phyloP scores from a whole-genome alignment of 164 flowering plant species.

The Stephania cephalantha region DNA sequence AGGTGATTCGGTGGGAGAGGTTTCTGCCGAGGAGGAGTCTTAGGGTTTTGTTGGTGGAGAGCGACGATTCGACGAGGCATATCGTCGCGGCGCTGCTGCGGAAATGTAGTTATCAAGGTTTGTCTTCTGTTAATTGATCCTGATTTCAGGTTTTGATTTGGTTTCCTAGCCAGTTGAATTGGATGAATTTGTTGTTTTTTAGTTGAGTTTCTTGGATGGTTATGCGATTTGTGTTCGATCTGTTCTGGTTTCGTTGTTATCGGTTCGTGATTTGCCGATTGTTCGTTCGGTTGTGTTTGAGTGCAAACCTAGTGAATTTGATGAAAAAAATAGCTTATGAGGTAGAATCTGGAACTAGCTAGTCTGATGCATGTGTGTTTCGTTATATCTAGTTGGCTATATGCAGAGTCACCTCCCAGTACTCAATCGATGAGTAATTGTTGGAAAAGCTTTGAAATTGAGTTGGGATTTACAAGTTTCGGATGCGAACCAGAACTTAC shows the following conservation, averaged over 20 bases:
- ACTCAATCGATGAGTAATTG: not conserved
- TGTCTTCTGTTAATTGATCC: no score
- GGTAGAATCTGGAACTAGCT: not conserved
- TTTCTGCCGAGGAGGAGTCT: slow-evolving; percentile 54
- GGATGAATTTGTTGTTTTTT: not conserved
- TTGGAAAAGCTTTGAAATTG: not conserved
- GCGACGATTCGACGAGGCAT: slow-evolving; percentile 71
- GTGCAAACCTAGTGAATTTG: no score
- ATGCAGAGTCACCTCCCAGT: not conserved
- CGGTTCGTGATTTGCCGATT: no score
- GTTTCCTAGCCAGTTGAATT: not conserved
- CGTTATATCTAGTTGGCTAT: not conserved
- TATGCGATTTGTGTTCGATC: no score
- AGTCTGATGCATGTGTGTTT: not conserved
- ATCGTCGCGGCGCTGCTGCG: slow-evolving; percentile 65
- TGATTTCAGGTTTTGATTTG: not conserved
- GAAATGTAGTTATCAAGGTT: slow-evolving; percentile 77
- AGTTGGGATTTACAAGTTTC: not conserved
- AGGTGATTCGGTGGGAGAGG: slow-evolving; percentile 54
- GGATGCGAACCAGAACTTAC: not conserved
- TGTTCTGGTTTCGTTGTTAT: no score
- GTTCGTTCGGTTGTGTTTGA: no score
- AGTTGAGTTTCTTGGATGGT: no score
- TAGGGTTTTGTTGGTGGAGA: slow-evolving; percentile 66
- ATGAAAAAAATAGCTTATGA: no score